A percentile compares a stretch with the other conserved stretches of the same genome.
Evolutionary conservation across 2,329 filamentous ascomycete genomes (phyloP).

Genomic region (Ophiostoma perfectum): DNA sequence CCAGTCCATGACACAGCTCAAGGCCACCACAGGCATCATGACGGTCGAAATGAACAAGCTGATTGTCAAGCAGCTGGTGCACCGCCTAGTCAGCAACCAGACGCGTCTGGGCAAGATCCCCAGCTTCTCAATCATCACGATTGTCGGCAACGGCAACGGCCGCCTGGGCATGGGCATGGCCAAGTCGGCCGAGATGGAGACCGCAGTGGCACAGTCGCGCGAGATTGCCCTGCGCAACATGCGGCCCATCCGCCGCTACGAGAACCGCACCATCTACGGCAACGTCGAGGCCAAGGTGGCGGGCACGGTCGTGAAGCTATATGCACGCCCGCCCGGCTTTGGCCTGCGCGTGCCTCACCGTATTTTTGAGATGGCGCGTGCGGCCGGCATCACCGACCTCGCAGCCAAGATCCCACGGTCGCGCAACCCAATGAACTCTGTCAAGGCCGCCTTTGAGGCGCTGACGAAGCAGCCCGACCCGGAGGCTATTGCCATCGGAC

Average conservation of each 20-base stretch:
- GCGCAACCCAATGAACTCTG: slow-evolving; percentile 94
- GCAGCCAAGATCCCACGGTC: slow-evolving; percentile 76
- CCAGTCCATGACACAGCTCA: slow-evolving; percentile 33
- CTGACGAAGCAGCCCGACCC: slow-evolving; percentile 78
- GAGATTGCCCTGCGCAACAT: slow-evolving; percentile 85
- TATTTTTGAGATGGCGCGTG: slow-evolving; percentile 91
- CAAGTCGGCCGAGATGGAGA: slow-evolving; percentile 69
- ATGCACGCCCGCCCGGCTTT: slow-evolving; percentile 87
- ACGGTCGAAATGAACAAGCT: slow-evolving; percentile 51
- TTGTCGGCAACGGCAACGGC: slow-evolving; percentile 83
- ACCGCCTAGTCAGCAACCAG: slow-evolving; percentile 77
- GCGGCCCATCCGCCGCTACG: slow-evolving; percentile 85
- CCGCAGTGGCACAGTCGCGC: slow-evolving; percentile 66
- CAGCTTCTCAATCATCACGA: slow-evolving; percentile 66
- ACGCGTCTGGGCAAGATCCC: slow-evolving; percentile 92
- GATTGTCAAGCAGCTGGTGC: slow-evolving; percentile 66
- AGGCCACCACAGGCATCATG: slow-evolving; percentile 50
- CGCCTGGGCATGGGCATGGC: slow-evolving; percentile 84
- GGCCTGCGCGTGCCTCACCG: slow-evolving; percentile 85
- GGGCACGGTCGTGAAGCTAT: slow-evolving; percentile 78
- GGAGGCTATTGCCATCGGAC: slow-evolving; percentile 79
- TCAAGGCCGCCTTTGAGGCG: slow-evolving; percentile 84
- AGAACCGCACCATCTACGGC: slow-evolving; percentile 86
- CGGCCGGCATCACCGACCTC: slow-evolving; percentile 80
- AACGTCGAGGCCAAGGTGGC: slow-evolving; percentile 78